A percentile compares a stretch with the other conserved stretches of the same genome.
These are phyloP conservation scores for Wickerhamomyces sp. DNA, from an alignment of 1,139 yeast species.

Conservation along the genomic window DNA sequence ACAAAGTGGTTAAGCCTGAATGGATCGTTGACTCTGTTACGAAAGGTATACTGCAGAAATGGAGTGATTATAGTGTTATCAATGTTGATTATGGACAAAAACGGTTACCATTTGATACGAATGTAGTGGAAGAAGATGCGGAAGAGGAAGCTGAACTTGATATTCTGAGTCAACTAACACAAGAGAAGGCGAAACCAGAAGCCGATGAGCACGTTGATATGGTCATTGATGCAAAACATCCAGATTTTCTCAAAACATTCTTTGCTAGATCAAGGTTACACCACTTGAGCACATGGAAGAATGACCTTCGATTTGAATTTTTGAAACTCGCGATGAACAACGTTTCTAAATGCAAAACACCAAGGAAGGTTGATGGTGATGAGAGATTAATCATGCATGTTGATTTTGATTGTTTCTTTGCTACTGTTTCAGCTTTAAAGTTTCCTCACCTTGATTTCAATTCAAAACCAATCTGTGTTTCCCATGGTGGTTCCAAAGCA, in stretches of 20 bases:
- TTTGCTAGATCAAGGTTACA: constrained; percentile 83
- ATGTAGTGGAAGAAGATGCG: constrained; percentile 2
- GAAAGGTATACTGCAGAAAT: constrained; percentile 44
- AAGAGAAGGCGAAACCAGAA: constrained; percentile 7
- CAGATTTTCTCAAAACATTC: constrained; percentile 65
- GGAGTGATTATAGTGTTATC: constrained; percentile 63
- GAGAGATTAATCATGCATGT: constrained; percentile 57
- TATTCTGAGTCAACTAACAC: constrained; percentile 23
- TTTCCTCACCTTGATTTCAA: constrained; percentile 52
- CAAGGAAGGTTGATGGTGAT: constrained; percentile 1
- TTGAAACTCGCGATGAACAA: constrained; percentile 19
- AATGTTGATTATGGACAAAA: constrained; percentile 48
- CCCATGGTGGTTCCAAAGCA: constrained; percentile 59
- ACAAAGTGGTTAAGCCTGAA: constrained; percentile 71
- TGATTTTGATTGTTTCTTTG: constrained; percentile 94
- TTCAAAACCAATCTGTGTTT: constrained; percentile 71
- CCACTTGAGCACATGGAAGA: constrained; percentile 84
- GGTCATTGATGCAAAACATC: constrained; percentile 60
- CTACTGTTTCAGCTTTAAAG: constrained; percentile 67
- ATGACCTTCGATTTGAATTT: constrained; percentile 62
- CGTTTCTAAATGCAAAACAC: constrained; percentile 3
- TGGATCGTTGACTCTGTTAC: constrained; percentile 74
- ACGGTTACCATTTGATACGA: constrained; percentile 26
- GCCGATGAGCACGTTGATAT: constrained; percentile 7
- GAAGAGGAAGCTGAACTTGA: constrained; percentile 6